Conservation (phyloP, 2,329 filamentous ascomycete genomes). For the Cladosporium halotolerans region DNA sequence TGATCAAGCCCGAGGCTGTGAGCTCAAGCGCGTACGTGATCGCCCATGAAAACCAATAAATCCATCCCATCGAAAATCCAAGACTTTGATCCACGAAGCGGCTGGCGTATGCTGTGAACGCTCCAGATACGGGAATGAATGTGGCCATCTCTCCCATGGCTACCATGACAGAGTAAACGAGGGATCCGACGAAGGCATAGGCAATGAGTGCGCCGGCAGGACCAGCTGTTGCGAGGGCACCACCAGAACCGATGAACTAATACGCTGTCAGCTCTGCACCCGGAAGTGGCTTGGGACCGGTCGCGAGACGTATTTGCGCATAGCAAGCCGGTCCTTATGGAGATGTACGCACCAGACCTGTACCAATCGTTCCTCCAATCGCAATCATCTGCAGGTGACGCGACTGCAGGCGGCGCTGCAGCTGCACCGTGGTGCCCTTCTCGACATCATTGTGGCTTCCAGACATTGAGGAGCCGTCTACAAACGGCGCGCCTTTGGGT, state of each 20-base stretch:
- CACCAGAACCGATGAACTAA: slow-evolving; percentile 38
- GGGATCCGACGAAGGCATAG: slow-evolving; percentile 39
- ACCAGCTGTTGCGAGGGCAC: slow-evolving; percentile 33
- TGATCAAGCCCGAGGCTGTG: slow-evolving; percentile 34
- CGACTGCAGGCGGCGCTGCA: slow-evolving; percentile 30
- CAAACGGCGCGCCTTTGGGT: slow-evolving; percentile 1
- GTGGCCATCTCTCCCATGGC: slow-evolving; percentile 52
- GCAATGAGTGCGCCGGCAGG: slow-evolving; percentile 41
- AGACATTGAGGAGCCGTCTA: slow-evolving; percentile 11
- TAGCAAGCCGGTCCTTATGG: not conserved
- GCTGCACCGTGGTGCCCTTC: slow-evolving; percentile 26
- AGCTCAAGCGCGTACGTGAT: slow-evolving; percentile 37
- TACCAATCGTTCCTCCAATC: slow-evolving; percentile 22
- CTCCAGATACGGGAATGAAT: slow-evolving; percentile 53
- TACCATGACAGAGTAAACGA: slow-evolving; percentile 45
- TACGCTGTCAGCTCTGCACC: slow-evolving; percentile 26
- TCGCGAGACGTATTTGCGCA: not conserved
- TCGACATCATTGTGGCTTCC: slow-evolving; percentile 13
- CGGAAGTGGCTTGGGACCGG: not conserved
- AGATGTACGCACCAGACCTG: slow-evolving; percentile 8
- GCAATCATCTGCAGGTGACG: slow-evolving; percentile 36
- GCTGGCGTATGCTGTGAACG: slow-evolving; percentile 45
- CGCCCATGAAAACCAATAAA: slow-evolving; percentile 39
- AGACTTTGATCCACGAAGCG: slow-evolving; percentile 41
- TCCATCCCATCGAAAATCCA: slow-evolving; percentile 46